phyloP scores from a whole-genome alignment of 1,284 basidiomycete genomes.

The Caloboletus firmus region DNA sequence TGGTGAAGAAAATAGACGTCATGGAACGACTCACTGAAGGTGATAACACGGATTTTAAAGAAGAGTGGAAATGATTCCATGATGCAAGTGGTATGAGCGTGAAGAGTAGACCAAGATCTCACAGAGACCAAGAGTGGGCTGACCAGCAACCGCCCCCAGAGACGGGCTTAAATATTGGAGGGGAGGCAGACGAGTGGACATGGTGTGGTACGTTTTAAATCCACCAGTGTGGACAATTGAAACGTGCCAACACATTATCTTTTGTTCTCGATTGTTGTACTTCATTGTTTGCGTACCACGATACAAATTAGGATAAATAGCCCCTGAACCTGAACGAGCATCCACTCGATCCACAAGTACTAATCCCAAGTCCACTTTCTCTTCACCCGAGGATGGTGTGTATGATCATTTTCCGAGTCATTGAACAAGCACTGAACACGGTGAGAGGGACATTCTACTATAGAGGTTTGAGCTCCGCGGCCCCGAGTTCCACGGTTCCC shows the following conservation, averaged over 20 bases:
- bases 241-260: constrained; percentile 2
- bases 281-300: not conserved
- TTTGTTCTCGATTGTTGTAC: constrained; percentile 25
- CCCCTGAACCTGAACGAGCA: constrained; percentile 18
- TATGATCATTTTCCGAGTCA: too few species aligned
- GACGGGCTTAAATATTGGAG: constrained; percentile 6
- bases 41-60: constrained; percentile 38
- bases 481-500: too few species aligned
- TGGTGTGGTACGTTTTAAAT: constrained; percentile 6
- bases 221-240: constrained; percentile 23
- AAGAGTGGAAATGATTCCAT: constrained; percentile 45
- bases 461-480: too few species aligned
- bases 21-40: constrained; percentile 41
- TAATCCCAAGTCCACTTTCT: not conserved
- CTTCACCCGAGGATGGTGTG: not conserved
- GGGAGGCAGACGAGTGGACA: not conserved
- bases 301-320: constrained; percentile 5
- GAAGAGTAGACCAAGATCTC: constrained; percentile 13
- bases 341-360: not conserved
- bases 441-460: too few species aligned
- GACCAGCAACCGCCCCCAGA: constrained; percentile 26
- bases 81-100: not conserved
- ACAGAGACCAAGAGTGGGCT: constrained; percentile 19
- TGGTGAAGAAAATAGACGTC: not conserved
- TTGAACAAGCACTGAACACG: too few species aligned